Evolutionary conservation across 2,329 filamentous ascomycete species (phyloP).

Genomic region (Lasiodiplodia hormozganensis): DNA sequence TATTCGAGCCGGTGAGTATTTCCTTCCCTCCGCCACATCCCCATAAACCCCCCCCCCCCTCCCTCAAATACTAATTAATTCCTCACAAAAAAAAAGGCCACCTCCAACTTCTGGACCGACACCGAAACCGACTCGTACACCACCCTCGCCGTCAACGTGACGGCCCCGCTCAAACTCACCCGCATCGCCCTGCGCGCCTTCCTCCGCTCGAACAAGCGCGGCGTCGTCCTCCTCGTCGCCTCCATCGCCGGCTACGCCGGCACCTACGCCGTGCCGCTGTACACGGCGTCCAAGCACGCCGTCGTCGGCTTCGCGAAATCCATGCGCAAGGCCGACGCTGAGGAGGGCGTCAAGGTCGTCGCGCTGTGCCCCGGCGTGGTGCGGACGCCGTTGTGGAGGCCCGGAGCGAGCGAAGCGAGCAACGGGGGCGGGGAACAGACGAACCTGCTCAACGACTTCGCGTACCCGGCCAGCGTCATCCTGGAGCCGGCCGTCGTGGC

Average conservation of each 20-base stretch:
- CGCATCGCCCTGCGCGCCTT: conserved; percentile 27
- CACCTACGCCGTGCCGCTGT: conserved; percentile 27
- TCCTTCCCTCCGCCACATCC: not conserved
- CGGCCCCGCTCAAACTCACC: conserved; percentile 27
- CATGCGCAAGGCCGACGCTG: conserved; percentile 17
- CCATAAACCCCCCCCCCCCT: not conserved
- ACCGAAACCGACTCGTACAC: conserved; percentile 20
- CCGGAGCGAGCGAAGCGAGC: not conserved
- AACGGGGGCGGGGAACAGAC: too few relatives aligned
- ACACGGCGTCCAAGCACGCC: conserved; percentile 29
- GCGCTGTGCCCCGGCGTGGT: conserved; percentile 24
- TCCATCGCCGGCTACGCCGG: conserved; percentile 25
- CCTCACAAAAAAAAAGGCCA: conserved; percentile 1
- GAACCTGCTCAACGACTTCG: not conserved
- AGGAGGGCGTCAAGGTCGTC: conserved; percentile 29
- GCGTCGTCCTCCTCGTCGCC: conserved; percentile 25
- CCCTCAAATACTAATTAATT: too few relatives aligned
- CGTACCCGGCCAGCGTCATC: not conserved
- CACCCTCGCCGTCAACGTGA: conserved; percentile 26
- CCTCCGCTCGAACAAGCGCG: conserved; percentile 12
- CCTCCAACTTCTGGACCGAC: conserved; percentile 28
- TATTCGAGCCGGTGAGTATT: conserved; percentile 29
- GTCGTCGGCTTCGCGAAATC: conserved; percentile 25
- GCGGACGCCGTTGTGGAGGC: conserved; percentile 3
- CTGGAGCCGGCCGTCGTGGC: conserved; percentile 2